Evolutionary conservation across 257 asterid species (phyloP).

Genomic region (Nyctanthes arbortristis): DNA sequence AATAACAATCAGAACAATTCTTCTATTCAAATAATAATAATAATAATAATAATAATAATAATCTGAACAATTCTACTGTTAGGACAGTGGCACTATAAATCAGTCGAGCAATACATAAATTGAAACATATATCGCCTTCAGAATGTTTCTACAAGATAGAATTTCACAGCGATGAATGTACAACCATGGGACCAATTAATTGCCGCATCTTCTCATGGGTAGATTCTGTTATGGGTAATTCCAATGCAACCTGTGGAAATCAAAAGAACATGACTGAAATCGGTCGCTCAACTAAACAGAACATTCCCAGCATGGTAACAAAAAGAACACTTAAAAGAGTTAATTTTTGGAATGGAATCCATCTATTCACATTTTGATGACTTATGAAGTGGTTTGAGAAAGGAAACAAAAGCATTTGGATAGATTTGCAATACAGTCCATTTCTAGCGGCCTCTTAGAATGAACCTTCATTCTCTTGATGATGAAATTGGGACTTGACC

Average conservation of each 20-base stretch:
- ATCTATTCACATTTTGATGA: background rate
- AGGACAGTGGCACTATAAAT: background rate
- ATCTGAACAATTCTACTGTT: background rate
- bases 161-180: constrained; percentile 38
- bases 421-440: too few species aligned
- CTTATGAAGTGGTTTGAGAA: background rate
- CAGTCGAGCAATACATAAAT: background rate
- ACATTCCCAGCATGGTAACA: too few species aligned
- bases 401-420: too few species aligned
- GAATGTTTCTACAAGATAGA: constrained; percentile 2
- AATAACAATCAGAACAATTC: too few species aligned
- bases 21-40: too few species aligned
- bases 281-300: background rate
- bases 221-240: constrained; percentile 51
- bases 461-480: too few species aligned
- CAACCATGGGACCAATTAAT: constrained; percentile 38
- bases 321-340: too few species aligned
- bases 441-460: background rate
- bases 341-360: background rate
- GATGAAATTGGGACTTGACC: too few species aligned
- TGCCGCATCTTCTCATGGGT: constrained; percentile 57
- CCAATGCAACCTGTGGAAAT: constrained; percentile 66
- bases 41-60: too few species aligned
- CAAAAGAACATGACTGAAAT: constrained; percentile 10
- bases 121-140: background rate